Evolutionary conservation across 768 basidiomycete species (phyloP).

Genomic region (Amanita inopinata): DNA sequence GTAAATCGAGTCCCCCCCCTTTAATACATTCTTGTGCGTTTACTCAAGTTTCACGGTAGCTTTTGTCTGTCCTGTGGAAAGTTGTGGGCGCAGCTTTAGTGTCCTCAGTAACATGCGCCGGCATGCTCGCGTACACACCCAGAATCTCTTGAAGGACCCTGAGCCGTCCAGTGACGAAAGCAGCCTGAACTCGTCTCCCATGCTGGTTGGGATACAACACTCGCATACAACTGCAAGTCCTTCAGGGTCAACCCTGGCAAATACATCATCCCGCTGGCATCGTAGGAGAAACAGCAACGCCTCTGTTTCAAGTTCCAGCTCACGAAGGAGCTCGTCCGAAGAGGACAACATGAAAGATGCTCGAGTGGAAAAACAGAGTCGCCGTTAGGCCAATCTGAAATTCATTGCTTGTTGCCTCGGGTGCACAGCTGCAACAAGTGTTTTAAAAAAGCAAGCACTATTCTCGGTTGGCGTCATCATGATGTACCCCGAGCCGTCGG

Average conservation of each 20-base stretch:
- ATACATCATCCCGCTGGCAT: conserved; percentile 18
- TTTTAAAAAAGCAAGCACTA: no score
- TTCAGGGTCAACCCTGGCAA: neutral
- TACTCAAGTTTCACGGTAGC: conserved; percentile 31
- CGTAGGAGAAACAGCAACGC: conserved; percentile 29
- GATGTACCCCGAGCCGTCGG: no score
- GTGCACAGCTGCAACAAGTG: no score
- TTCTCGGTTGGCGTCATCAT: no score
- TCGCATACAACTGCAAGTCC: conserved; percentile 2
- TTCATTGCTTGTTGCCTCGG: no score
- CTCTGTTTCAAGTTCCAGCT: conserved; percentile 31
- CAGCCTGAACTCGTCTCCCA: conserved; percentile 21
- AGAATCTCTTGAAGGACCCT: conserved; percentile 19
- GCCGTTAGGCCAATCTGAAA: no score
- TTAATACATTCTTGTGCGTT: conserved; percentile 11
- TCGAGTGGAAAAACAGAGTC: no score
- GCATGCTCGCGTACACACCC: conserved; percentile 64
- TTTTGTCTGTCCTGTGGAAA: conserved; percentile 63
- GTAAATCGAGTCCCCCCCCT: conserved; percentile 22
- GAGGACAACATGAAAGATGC: no score
- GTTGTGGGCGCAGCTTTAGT: conserved; percentile 75
- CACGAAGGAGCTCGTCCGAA: conserved; percentile 30
- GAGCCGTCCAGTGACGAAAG: conserved; percentile 38
- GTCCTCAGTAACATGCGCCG: conserved; percentile 86
- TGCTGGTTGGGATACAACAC: neutral